Conservation (phyloP, 1,284 basidiomycete species). For the Cryptococcus sp. region DNA sequence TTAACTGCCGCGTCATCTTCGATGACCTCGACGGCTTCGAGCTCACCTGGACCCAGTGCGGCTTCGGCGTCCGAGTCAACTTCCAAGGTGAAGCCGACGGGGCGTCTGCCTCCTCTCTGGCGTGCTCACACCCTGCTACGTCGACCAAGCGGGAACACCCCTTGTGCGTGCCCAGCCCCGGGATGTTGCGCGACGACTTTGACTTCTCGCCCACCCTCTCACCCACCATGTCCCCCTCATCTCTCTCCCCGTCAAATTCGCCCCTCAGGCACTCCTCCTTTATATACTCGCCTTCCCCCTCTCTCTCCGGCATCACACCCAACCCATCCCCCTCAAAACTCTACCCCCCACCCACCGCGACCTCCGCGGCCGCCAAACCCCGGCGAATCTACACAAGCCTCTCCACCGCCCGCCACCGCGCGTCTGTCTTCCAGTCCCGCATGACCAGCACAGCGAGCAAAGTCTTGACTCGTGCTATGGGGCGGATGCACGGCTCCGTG, state of each 20-base stretch:
- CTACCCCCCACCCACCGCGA: not conserved
- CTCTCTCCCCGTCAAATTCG: slow-evolving; percentile 17
- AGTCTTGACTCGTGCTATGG: slow-evolving; percentile 38
- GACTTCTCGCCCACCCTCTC: slow-evolving; percentile 10
- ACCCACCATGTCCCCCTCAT: slow-evolving; percentile 8
- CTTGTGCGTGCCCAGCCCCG: slow-evolving; percentile 14
- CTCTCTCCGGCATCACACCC: not conserved
- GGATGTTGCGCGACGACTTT: slow-evolving; percentile 1
- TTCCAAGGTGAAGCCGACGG: slow-evolving; percentile 26
- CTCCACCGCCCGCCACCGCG: slow-evolving; percentile 18
- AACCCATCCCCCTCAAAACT: slow-evolving; percentile 3
- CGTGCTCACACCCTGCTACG: slow-evolving; percentile 3
- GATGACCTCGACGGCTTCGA: slow-evolving; percentile 39
- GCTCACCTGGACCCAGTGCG: slow-evolving; percentile 22
- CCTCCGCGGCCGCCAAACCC: not conserved
- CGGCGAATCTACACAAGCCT: not conserved
- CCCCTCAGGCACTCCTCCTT: slow-evolving; percentile 19
- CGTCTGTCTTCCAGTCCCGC: slow-evolving; percentile 23
- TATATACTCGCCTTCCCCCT: slow-evolving; percentile 8
- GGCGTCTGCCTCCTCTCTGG: slow-evolving; percentile 1
- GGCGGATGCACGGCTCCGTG: slow-evolving; percentile 34
- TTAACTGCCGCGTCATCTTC: slow-evolving; percentile 34
- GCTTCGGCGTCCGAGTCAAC: slow-evolving; percentile 26
- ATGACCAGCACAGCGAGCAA: slow-evolving; percentile 27
- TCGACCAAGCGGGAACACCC: slow-evolving; percentile 14